Conservation (phyloP, 805 yeast species). For the Wickerhamiella kurtzmanii region DNA sequence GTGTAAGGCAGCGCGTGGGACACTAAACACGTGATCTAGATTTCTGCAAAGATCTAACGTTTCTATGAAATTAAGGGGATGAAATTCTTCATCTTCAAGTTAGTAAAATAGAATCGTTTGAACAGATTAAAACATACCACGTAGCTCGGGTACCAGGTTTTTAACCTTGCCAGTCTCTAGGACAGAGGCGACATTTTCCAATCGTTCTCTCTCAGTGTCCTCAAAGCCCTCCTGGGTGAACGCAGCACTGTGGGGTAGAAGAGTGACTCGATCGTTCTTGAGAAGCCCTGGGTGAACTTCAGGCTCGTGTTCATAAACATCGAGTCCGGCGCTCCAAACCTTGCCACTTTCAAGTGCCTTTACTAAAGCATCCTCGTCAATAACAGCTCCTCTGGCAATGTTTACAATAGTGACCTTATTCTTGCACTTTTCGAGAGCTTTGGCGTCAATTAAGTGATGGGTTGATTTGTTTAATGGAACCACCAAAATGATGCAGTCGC, state of each 20-base stretch:
- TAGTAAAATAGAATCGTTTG: no score
- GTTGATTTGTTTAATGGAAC: conserved; percentile 67
- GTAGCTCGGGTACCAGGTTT: conserved; percentile 32
- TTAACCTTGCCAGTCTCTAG: conserved; percentile 51
- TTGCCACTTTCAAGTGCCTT: conserved; percentile 40
- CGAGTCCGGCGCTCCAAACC: conserved; percentile 45
- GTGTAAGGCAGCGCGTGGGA: no score
- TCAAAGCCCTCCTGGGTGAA: conserved; percentile 57
- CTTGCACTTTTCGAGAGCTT: conserved; percentile 54
- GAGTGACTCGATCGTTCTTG: conserved; percentile 38
- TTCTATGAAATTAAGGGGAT: no score
- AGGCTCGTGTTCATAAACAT: conserved; percentile 57
- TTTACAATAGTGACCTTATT: conserved; percentile 65
- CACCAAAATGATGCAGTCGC: conserved; percentile 63
- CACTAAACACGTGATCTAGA: no score
- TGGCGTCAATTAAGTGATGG: conserved; percentile 51
- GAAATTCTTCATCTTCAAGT: no score
- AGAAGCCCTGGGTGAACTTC: conserved; percentile 41
- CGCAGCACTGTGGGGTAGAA: conserved; percentile 86
- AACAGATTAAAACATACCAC: neutral
- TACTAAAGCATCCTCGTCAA: conserved; percentile 44
- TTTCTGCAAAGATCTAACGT: no score
- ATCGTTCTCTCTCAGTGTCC: conserved; percentile 63
- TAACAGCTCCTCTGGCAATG: conserved; percentile 79
- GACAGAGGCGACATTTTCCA: conserved; percentile 43